Base-by-base conservation (phyloP, 2,329 filamentous ascomycete genomes). In the Colletotrichum somersetense region DNA sequence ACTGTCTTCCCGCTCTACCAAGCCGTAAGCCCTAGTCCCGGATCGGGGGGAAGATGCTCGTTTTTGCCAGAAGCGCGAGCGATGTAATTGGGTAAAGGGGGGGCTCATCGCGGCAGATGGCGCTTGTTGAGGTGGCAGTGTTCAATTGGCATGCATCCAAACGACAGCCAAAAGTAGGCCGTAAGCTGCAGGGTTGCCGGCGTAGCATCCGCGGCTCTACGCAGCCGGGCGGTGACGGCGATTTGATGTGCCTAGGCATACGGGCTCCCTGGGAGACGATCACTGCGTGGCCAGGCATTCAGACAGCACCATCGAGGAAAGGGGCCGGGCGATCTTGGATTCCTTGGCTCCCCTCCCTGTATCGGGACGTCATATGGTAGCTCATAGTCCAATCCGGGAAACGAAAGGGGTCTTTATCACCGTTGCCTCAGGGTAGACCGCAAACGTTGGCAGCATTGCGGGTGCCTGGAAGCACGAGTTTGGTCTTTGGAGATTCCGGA, bases 71-170 rank as follows among this genome's bases (percentile, higher is more conserved):
- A 62, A 62, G 46, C 61, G 46, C 61, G 8, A 18, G 55, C 16
- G 35, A 8, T 12, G 46, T 40, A n/a, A 42, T 52, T 42, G 33
- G 61, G 11, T 20, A 6, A 12, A 52, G 20, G 16, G 59, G 59
- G 30, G 20, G 20, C 35, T 62, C 14, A 12, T n/a, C 44, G 59
- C 61, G 61, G 61, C 48, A 62, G 52, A 40, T 14, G 26, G 61
- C 61, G 46, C 44, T 38, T 62, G 23, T 52, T n/a, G 46, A 10
- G 33, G 35, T 23, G 61, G 59, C 33, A 30, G 16, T 62, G 61
- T 33, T 14, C 44, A 16, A 8, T 20, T 33, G 8, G 16, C 5
- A 40, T 26, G 10, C 8, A 40, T 26, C 14, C 8, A 38, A 11
- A n/a, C 42, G 16, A 20, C 50, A 5, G 46, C 46, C 46, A 18